Base-by-base conservation (phyloP, 2,329 filamentous ascomycete species). In the Trichoderma hamatum region DNA sequence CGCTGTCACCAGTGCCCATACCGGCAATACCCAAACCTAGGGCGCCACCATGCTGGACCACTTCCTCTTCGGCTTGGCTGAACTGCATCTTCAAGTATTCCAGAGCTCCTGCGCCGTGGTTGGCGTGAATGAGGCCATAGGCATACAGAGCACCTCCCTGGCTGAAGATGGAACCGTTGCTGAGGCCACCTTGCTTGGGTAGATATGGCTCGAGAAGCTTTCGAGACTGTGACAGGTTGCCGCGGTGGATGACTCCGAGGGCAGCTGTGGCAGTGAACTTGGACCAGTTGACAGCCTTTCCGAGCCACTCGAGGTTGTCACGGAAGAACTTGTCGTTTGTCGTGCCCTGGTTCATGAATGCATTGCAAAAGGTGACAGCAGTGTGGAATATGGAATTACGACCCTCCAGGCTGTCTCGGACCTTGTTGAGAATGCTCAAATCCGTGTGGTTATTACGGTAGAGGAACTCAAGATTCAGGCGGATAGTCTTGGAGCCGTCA, bases 301-400 rank as follows among this genome's bases (percentile, higher is more conserved):
- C 94, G 3, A 99, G 83, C 96, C 96, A 99, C 73, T 99, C 96
- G 28, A 99, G 82, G 78, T 99, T 99, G 77, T 98, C 94, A 9
- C 96, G 89, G 88, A 99, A 98, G 83, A 99, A 99, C 76, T 95
- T 96, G 82, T 99, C 96, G 75, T 97, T 96, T 0, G 95, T 97
- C 0, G 96, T 99, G 70, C 96, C 96, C 66, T 97, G 94, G 78
- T 99, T 97, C 96, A 99, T 99, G 79, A 99, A 98, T 13, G 94
- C 96, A 76, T 98, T 98, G 77, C 95, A 96, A 76, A 99, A 96
- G 0, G 96, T 98, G 68, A 99, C 93, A 4, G 94, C 94, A 1
- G 94, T 97, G 80, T 99, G 96, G 86, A 98, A 98, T 74, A 99
- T 99, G 36, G 95, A 98, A 82, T 97, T 98, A 65, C 96, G 89